Evolutionary conservation across 805 yeast genomes (phyloP).

Genomic region (Jamesozyma spencerorum): DNA sequence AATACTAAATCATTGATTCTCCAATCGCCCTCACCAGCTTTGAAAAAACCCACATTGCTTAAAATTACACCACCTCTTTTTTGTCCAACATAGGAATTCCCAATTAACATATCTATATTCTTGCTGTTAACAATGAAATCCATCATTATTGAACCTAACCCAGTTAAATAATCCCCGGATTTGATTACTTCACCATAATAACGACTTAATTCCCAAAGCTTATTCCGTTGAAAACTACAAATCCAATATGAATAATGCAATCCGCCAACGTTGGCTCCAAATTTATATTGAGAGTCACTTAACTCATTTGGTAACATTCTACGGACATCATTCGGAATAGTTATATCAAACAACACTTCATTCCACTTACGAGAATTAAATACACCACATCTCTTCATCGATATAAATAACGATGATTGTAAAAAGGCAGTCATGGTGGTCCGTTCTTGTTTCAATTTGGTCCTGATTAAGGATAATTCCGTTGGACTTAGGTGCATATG

Average conservation of each 20-base stretch:
- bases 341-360: slow-evolving; percentile 18
- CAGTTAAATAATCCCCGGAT: slow-evolving; percentile 12
- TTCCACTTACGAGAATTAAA: slow-evolving; percentile 11
- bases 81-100: slow-evolving; percentile 10
- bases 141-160: slow-evolving; percentile 18
- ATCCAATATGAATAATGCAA: slow-evolving; percentile 18
- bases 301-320: slow-evolving; percentile 12
- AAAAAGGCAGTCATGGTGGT: slow-evolving; percentile 22
- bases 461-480: slow-evolving; percentile 9
- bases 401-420: slow-evolving; percentile 18
- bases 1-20: slow-evolving; percentile 14
- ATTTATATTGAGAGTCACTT: slow-evolving; percentile 12
- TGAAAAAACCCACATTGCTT: slow-evolving; percentile 20
- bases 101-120: slow-evolving; percentile 16
- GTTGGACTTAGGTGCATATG: slow-evolving; percentile 9
- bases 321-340: slow-evolving; percentile 17
- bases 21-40: background rate
- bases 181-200: slow-evolving; percentile 14
- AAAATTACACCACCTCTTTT: slow-evolving; percentile 19
- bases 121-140: slow-evolving; percentile 10
- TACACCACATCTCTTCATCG: slow-evolving; percentile 14
- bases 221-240: slow-evolving; percentile 11
- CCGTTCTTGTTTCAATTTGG: slow-evolving; percentile 6
- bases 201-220: slow-evolving; percentile 16
- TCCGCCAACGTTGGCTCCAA: slow-evolving; percentile 24